Conservation (phyloP, 2,329 filamentous ascomycete genomes). For the Hirsutella minnesotensis region DNA sequence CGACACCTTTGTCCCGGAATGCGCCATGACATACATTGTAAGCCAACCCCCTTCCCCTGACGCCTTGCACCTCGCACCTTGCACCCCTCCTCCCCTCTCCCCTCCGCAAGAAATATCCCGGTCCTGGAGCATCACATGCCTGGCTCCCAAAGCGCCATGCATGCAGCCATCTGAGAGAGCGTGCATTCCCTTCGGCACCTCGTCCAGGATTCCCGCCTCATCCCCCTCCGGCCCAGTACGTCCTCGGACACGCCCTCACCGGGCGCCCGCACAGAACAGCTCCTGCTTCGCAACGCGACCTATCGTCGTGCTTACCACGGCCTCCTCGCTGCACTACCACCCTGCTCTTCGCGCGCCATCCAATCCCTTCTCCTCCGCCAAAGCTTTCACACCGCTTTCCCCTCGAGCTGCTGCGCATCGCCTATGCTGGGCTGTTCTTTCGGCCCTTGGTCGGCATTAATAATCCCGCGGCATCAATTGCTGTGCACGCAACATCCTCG, state of each 20-base stretch:
- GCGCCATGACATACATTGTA: constrained; percentile 29
- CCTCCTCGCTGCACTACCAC: not conserved
- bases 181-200: constrained; percentile 2
- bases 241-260: too few relatives aligned
- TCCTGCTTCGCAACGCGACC: not conserved
- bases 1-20: constrained; percentile 7
- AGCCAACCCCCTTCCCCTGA: constrained; percentile 11
- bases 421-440: too few relatives aligned
- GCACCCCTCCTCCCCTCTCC: not conserved
- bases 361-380: constrained; percentile 1
- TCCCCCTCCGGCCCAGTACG: not conserved
- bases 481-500: not conserved
- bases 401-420: not conserved
- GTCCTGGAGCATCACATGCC: constrained; percentile 9
- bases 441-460: not conserved
- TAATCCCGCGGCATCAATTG: not conserved
- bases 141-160: constrained; percentile 8
- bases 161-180: constrained; percentile 1
- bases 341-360: not conserved
- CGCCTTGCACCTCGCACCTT: not conserved
- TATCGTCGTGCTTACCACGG: not conserved
- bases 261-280: too few relatives aligned
- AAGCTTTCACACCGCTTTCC: not conserved
- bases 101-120: constrained; percentile 4
- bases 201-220: not conserved